Percentiles rank a stretch among this genome's conserved stretches.
Conservation (phyloP, 2,329 filamentous ascomycete species). For the Phaeosphaeria sp. region DNA sequence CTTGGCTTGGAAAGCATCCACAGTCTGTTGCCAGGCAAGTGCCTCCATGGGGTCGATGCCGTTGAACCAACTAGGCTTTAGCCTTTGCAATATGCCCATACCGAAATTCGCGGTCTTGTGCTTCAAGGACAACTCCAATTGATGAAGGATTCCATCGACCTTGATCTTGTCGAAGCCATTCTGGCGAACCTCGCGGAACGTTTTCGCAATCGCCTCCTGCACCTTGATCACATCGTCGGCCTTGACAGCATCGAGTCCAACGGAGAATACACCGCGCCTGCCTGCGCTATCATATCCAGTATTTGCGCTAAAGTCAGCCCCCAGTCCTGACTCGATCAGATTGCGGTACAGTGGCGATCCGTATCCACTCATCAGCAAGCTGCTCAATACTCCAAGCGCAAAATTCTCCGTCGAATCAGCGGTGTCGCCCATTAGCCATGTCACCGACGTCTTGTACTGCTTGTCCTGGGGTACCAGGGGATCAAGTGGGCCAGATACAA, state of each 20-base stretch:
- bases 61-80: conserved; percentile 94
- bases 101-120: conserved; percentile 97
- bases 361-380: conserved; percentile 89
- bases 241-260: conserved; percentile 89
- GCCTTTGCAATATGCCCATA: conserved; percentile 84
- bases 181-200: conserved; percentile 71
- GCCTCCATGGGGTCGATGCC: conserved; percentile 91
- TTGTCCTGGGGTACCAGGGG: conserved; percentile 84
- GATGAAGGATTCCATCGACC: conserved; percentile 91
- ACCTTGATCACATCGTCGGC: conserved; percentile 79
- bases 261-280: conserved; percentile 81
- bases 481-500: conserved; percentile 81
- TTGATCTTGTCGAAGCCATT: conserved; percentile 89
- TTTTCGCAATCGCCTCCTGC: conserved; percentile 74
- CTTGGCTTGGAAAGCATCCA: conserved; percentile 79
- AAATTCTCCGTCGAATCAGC: conserved; percentile 87
- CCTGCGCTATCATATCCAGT: conserved; percentile 86
- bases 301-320: conserved; percentile 93
- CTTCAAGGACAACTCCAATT: conserved; percentile 89
- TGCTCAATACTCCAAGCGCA: conserved; percentile 80
- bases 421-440: conserved; percentile 88
- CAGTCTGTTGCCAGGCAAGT: conserved; percentile 88
- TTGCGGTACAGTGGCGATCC: conserved; percentile 91
- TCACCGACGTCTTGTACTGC: conserved; percentile 92
- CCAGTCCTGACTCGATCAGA: conserved; percentile 86